Conservation (phyloP, 2,329 filamentous ascomycete species). For the Neofusicoccum ribis region DNA sequence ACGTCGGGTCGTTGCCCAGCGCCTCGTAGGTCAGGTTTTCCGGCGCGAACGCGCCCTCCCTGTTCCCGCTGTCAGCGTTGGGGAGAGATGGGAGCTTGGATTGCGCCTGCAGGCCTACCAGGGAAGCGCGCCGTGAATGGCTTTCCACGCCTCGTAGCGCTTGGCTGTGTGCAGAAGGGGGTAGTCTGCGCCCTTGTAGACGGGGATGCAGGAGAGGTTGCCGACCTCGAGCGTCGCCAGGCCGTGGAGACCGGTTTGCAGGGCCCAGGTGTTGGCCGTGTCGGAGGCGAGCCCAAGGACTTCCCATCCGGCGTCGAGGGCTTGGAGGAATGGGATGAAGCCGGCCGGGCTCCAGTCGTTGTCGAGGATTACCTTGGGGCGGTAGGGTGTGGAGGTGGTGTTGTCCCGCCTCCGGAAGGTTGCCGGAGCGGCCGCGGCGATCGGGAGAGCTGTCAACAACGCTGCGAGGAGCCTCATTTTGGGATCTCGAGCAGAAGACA, state of each 20-base stretch:
- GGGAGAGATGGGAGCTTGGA: too few relatives aligned
- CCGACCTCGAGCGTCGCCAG: slow-evolving; percentile 50
- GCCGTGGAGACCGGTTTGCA: slow-evolving; percentile 48
- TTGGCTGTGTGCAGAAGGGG: slow-evolving; percentile 50
- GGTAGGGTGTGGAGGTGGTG: neutral
- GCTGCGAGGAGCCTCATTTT: neutral
- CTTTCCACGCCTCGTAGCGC: slow-evolving; percentile 48
- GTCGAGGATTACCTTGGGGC: slow-evolving; percentile 44
- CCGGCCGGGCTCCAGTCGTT: slow-evolving; percentile 48
- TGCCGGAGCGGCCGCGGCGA: neutral
- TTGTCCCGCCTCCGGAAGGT: neutral
- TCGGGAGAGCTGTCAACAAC: neutral
- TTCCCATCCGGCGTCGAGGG: slow-evolving; percentile 47
- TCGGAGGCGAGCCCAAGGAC: slow-evolving; percentile 45
- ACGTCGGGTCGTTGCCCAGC: slow-evolving; percentile 47
- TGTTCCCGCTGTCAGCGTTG: neutral
- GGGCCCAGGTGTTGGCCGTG: slow-evolving; percentile 50
- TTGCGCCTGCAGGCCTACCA: slow-evolving; percentile 29
- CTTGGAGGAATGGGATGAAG: slow-evolving; percentile 48
- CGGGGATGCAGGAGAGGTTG: slow-evolving; percentile 50
- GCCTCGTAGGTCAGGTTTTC: slow-evolving; percentile 47
- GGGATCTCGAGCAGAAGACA: neutral
- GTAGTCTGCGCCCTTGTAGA: slow-evolving; percentile 49
- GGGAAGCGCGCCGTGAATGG: slow-evolving; percentile 45
- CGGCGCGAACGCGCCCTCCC: slow-evolving; percentile 45